A percentile compares a stretch with the other conserved stretches of the same genome.
phyloP scores from a whole-genome alignment of 2,329 filamentous ascomycete genomes.

The Trichoderma sp. region DNA sequence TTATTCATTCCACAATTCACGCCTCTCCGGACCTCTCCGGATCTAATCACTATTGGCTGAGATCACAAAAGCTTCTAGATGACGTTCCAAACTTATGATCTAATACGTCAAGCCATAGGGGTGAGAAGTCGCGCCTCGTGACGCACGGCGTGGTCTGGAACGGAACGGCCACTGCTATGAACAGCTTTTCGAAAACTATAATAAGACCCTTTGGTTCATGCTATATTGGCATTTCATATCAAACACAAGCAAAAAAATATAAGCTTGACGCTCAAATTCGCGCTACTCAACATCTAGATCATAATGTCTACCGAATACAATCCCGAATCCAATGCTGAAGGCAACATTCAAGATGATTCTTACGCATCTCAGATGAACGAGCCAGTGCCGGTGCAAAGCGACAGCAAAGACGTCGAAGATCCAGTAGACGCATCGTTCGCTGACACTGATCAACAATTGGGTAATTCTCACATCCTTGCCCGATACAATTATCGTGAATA shows the following conservation, averaged over 20 bases:
- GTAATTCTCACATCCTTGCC: neutral
- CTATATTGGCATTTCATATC: too few relatives aligned
- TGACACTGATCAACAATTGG: slow-evolving; percentile 17
- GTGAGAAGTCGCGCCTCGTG: neutral
- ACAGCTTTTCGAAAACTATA: neutral
- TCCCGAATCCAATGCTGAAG: neutral
- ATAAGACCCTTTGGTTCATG: neutral
- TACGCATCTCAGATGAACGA: slow-evolving; percentile 11
- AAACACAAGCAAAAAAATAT: too few relatives aligned
- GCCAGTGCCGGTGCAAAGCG: slow-evolving; percentile 21
- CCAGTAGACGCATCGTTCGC: slow-evolving; percentile 9
- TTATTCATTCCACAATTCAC: too few relatives aligned
- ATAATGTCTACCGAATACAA: neutral
- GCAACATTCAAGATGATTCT: slow-evolving; percentile 8
- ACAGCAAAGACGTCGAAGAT: slow-evolving; percentile 18
- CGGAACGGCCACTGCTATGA: neutral
- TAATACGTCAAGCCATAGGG: neutral
- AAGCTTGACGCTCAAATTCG: too few relatives aligned
- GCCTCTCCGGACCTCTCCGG: too few relatives aligned
- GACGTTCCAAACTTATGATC: neutral
- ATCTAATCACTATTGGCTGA: too few relatives aligned
- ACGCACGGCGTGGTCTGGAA: neutral
- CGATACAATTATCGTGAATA: neutral
- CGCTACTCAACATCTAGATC: neutral
- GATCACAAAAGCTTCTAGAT: neutral